Evolutionary conservation across 2,329 filamentous ascomycete genomes (phyloP).

Genomic region (Cladosporium sphaerospermum): DNA sequence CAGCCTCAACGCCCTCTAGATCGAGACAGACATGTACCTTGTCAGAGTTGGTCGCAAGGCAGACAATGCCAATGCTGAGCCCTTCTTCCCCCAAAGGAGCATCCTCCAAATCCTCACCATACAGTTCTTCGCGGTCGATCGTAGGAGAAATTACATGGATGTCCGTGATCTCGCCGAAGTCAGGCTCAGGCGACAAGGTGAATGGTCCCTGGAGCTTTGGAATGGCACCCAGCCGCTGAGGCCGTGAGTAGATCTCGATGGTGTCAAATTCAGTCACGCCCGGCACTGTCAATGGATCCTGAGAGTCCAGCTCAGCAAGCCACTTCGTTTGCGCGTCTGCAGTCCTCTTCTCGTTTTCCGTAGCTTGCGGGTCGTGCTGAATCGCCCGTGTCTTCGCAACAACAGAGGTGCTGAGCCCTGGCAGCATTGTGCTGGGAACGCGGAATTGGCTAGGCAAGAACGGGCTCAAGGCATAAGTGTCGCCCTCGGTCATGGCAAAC

Average conservation of each 20-base stretch:
- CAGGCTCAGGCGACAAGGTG: conserved; percentile 44
- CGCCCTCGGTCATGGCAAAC: conserved; percentile 90
- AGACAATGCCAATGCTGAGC: conserved; percentile 52
- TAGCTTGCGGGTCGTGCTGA: conserved; percentile 35
- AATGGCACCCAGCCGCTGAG: conserved; percentile 47
- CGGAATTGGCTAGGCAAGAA: conserved; percentile 83
- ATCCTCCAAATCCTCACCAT: conserved; percentile 45
- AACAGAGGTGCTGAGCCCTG: conserved; percentile 75
- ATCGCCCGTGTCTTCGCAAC: conserved; percentile 59
- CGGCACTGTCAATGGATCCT: conserved; percentile 41
- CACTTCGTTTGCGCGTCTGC: conserved; percentile 53
- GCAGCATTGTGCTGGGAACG: conserved; percentile 62
- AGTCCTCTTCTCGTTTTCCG: conserved; percentile 40
- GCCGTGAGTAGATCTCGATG: conserved; percentile 51
- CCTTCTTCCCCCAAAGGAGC: conserved; percentile 38
- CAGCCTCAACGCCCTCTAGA: conserved; percentile 55
- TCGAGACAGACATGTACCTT: conserved; percentile 56
- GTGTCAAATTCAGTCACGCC: conserved; percentile 36
- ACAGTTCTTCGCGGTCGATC: conserved; percentile 47
- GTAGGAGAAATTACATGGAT: conserved; percentile 52
- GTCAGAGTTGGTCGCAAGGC: conserved; percentile 50
- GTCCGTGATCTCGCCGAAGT: conserved; percentile 54
- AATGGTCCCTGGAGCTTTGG: conserved; percentile 60
- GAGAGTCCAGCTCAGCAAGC: conserved; percentile 50
- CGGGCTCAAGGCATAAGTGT: conserved; percentile 89